A percentile compares a stretch with the other conserved stretches of the same genome.
Conservation (phyloP, 352 stramenopile genomes). For the Phytophthora europaea region DNA sequence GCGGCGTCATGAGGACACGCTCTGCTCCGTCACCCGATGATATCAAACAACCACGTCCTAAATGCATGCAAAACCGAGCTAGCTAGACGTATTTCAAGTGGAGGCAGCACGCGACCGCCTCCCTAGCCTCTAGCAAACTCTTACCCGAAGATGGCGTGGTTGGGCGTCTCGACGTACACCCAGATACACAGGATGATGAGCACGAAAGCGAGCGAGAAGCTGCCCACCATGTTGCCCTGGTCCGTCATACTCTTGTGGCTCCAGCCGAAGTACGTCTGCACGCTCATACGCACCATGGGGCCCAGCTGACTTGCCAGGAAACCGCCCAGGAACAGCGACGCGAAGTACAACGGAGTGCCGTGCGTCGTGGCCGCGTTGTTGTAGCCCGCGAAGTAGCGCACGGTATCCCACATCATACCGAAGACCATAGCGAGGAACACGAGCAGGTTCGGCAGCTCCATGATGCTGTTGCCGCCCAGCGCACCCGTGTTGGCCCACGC, state of each 20-base stretch:
- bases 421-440: constrained; percentile 77
- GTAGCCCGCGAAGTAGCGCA: constrained; percentile 78
- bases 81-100: constrained; percentile 30
- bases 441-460: constrained; percentile 76
- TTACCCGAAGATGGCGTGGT: constrained; percentile 51
- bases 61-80: constrained; percentile 47
- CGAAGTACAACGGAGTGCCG: constrained; percentile 70
- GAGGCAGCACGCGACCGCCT: constrained; percentile 15
- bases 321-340: constrained; percentile 67
- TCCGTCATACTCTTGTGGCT: constrained; percentile 84
- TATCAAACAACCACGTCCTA: constrained; percentile 42
- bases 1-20: constrained; percentile 11
- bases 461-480: constrained; percentile 68
- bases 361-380: constrained; percentile 77
- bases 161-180: constrained; percentile 84
- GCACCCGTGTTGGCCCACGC: constrained; percentile 76
- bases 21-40: constrained; percentile 20
- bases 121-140: constrained; percentile 25
- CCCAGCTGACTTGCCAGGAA: constrained; percentile 70
- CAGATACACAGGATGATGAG: constrained; percentile 79
- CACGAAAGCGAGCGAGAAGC: constrained; percentile 73
- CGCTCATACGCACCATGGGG: constrained; percentile 78
- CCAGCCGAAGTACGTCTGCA: constrained; percentile 84
- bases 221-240: constrained; percentile 80
- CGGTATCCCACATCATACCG: constrained; percentile 68